Evolutionary conservation across 2,329 filamentous ascomycete species (phyloP), one percentile per base, ranked within the genome.

Genomic region (Epichloe gansuensis): DNA sequence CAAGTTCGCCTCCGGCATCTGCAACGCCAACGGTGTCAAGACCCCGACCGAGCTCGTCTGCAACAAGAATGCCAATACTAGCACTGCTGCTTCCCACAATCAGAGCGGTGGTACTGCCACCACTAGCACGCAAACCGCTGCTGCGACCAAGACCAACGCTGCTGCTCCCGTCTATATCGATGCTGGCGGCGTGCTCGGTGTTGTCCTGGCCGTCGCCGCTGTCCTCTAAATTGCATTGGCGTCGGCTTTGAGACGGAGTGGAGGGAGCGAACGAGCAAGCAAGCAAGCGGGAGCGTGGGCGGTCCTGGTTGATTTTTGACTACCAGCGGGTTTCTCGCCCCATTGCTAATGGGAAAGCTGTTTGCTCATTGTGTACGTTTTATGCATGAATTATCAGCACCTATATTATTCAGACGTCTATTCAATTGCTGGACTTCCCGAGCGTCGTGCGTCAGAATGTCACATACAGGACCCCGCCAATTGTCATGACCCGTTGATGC

Each of bases 41-140:
- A 61, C 69, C 4, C 71, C 71, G 38, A 58, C 63, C 51, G 52
- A 64, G 56, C 66, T 72, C 42, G 60, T 61, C 47, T 73, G 70
- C 64, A 62, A 63, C 47, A 55, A 54, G 17, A 42, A 44, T 17
- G 55, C 59, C 34, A 50, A 50, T 15, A 39, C 53, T 15, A 38
- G 51, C 12, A 39, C 50, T 15, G 21, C 43, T 42, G 38, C 36
- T 36, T 41, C 42, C 35, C 31, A 3, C 8, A 23, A 23, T 42
- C 21, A 21, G 40, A 23, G 44, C 45, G 25, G 51, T n/a, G 51
- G 50, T 21, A 41, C 15, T 12, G 17, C 39, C 13, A 27, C 43
- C 17, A 51, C 47, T 5, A 35, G 49, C 15, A 11, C 47, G 4
- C 6, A 44, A 25, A 51, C 51, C 8, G 47, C 46, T 39, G n/a